phyloP scores from a whole-genome alignment of 768 basidiomycete species.

The Fibroporia radiculosa region DNA sequence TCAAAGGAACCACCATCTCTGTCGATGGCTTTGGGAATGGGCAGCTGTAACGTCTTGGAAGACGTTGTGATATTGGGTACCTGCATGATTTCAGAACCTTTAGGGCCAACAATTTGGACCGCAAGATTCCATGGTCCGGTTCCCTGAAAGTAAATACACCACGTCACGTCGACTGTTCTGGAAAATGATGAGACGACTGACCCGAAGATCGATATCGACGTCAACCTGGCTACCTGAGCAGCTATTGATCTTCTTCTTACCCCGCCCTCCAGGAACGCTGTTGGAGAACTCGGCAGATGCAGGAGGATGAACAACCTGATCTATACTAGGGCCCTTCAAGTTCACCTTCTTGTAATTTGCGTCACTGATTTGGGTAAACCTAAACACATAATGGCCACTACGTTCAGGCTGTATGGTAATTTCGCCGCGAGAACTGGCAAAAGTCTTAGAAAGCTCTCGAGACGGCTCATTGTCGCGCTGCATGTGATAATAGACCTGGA shows the following conservation, averaged over 20 bases:
- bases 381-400: conserved; percentile 85
- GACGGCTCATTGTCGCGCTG: conserved; percentile 63
- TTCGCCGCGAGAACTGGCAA: conserved; percentile 68
- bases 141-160: conserved; percentile 58
- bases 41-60: conserved; percentile 50
- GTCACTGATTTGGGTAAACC: conserved; percentile 74
- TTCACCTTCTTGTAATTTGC: conserved; percentile 73
- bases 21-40: conserved; percentile 61
- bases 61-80: conserved; percentile 48
- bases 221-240: conserved; percentile 74
- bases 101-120: conserved; percentile 71
- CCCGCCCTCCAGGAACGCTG: conserved; percentile 31
- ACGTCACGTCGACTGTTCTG: not conserved
- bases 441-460: conserved; percentile 50
- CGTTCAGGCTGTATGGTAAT: conserved; percentile 79
- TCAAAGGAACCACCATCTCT: conserved; percentile 70
- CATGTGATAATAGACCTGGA: conserved; percentile 71
- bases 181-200: conserved; percentile 26
- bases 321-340: conserved; percentile 69
- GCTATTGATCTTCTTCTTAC: conserved; percentile 55
- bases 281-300: conserved; percentile 71
- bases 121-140: conserved; percentile 87
- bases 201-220: conserved; percentile 75
- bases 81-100: conserved; percentile 49
- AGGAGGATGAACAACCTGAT: conserved; percentile 85